Evolutionary conservation across 1,284 basidiomycete species (phyloP), one percentile per base, ranked within the genome.

Genomic region (Tilletia walkeri): DNA sequence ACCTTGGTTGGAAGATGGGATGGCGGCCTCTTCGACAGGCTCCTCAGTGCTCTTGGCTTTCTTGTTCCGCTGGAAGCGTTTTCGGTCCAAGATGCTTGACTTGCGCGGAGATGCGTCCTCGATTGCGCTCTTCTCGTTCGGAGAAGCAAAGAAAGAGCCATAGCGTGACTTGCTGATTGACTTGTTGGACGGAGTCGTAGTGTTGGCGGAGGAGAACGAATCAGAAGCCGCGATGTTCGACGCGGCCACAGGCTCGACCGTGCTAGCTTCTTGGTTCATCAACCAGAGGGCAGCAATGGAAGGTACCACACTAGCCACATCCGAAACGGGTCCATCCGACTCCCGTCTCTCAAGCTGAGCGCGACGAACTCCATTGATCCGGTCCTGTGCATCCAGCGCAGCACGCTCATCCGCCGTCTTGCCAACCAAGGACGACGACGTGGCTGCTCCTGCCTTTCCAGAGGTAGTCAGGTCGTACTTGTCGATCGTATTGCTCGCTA

Each of bases 281-380:
- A 80, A 69, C 78, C 79, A 80, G 1, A 77, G 61, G n/a, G 78
- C 79, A 24, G 79, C 78, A 53, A 80, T 67, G 68, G 76, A 78
- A 2, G 78, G 76, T 0, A 77, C 79, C 24, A 81, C 67, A 12
- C 70, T 76, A 14, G 75, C 75, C 18, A 39, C 59, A 14, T 63
- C 59, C 6, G 41, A 45, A 10, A 18, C 36, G 34, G 14, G 30
- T 38, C 18, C 34, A 14, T 63, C 59, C 36, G 30, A 18, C 7
- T 14, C 59, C 34, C 36, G 30, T 14, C 36, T 34, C n/a, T 63
- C 59, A 39, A 63, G 59, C 16, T 38, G 59, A 20, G 34, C 36
- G 36, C 59, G 59, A 2, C 59, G 30, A 18, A 63, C 36, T 5
- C 36, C 59, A 39, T 39, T 39, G 59, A 63, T 38, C 34, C 59